Conservation (phyloP, 345 rosid species). For the Gossypium stocksii region DNA sequence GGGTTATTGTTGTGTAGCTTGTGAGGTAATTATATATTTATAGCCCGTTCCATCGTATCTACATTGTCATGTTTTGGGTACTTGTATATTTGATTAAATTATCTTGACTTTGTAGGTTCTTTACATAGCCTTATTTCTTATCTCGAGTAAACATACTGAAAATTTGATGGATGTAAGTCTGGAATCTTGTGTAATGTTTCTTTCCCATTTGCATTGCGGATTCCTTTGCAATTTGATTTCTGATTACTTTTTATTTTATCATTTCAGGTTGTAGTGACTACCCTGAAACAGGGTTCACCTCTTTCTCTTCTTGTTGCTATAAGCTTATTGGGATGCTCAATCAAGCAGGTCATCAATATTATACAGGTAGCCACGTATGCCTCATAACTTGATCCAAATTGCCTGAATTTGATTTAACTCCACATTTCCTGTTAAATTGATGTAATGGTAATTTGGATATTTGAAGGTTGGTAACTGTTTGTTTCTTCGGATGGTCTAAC, state of each 20-base stretch:
- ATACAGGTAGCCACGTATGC: slow-evolving; percentile 59
- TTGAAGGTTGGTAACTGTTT: neutral
- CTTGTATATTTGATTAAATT: neutral
- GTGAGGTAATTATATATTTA: slow-evolving; percentile 54
- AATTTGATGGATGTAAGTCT: slow-evolving; percentile 49
- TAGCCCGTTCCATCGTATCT: neutral
- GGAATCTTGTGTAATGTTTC: slow-evolving; percentile 11
- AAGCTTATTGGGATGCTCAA: slow-evolving; percentile 78
- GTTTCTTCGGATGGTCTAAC: neutral
- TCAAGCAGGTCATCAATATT: slow-evolving; percentile 69
- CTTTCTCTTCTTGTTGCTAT: slow-evolving; percentile 49
- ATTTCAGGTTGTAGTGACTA: slow-evolving; percentile 47
- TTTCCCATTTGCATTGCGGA: neutral
- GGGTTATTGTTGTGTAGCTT: slow-evolving; percentile 88
- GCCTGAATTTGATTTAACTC: neutral
- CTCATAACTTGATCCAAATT: neutral
- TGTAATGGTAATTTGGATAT: neutral
- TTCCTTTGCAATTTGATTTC: slow-evolving; percentile 12
- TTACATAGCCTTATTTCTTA: slow-evolving; percentile 63
- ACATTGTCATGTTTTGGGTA: neutral
- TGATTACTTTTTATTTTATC: slow-evolving; percentile 22
- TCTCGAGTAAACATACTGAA: slow-evolving; percentile 54
- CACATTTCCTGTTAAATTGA: neutral
- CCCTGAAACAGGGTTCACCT: slow-evolving; percentile 40
- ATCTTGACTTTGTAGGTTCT: neutral